Percentiles rank a stretch among this genome's conserved stretches.
These are phyloP conservation scores for Myxozyma monticola DNA, from an alignment of 805 yeast genomes.

Conservation along the genomic window DNA sequence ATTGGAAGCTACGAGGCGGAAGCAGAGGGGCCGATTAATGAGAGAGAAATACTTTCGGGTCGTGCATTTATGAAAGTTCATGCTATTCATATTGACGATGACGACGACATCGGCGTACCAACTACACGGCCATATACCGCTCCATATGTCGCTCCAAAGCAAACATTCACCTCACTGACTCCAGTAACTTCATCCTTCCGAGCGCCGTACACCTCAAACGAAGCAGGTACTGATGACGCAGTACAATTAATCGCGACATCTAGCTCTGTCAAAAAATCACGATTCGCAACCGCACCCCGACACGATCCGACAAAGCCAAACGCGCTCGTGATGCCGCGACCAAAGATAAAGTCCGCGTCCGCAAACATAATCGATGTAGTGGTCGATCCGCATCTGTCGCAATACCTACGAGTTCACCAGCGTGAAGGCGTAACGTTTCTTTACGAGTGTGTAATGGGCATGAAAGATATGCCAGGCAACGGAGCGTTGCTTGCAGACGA, in stretches of 20 bases:
- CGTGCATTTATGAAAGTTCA: constrained; percentile 1
- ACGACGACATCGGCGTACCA: background rate
- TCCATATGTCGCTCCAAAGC: too few species aligned
- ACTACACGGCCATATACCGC: too few species aligned
- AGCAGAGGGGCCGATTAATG: constrained; percentile 19
- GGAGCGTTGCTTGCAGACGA: constrained; percentile 95
- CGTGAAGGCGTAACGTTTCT: constrained; percentile 78
- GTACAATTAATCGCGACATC: too few species aligned
- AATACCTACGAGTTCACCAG: constrained; percentile 76
- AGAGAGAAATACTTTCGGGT: constrained; percentile 7
- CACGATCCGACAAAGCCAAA: constrained; percentile 35
- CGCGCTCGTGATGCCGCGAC: constrained; percentile 35
- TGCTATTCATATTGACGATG: background rate
- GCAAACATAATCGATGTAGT: constrained; percentile 37
- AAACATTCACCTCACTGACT: background rate
- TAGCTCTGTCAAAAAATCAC: too few species aligned
- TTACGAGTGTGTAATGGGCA: constrained; percentile 80
- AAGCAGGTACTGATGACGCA: too few species aligned
- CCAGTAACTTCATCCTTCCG: constrained; percentile 3
- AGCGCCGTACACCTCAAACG: constrained; percentile 11
- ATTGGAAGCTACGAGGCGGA: constrained; percentile 60
- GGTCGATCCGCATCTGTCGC: constrained; percentile 41
- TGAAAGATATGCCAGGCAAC: constrained; percentile 47
- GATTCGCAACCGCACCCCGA: constrained; percentile 13
- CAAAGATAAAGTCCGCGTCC: constrained; percentile 26